Base-by-base conservation (phyloP, 2,329 filamentous ascomycete species). In the Pseudogymnoascus sp. region DNA sequence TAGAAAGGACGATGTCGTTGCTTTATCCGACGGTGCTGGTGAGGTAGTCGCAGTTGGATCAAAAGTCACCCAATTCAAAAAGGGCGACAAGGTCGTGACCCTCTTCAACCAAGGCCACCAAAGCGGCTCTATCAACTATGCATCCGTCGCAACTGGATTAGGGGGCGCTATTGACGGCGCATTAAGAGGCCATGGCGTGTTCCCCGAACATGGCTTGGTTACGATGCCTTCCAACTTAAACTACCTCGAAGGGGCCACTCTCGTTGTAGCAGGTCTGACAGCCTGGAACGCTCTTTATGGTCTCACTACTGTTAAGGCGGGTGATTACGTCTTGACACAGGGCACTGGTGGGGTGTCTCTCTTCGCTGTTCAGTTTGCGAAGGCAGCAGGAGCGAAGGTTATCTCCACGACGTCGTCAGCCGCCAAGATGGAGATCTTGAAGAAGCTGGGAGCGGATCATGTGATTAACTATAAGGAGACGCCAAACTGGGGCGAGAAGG, bases 201-300 rank as follows among this genome's bases (percentile, higher is more conserved):
- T 82, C 67, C 75, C 77, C 4, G 78, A 78, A 70, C 73, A 88
- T 53, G 85, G 84, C 0, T 79, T 90, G 2, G 85, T 90, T 7
- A 71, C 74, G 40, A 79, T 83, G 69, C 87, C 88, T 0, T 67
- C 71, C 3, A 78, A 77, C 14, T 70, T 85, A 4, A 77, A 67
- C 62, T 78, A 75, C 44, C 64, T 75, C 1, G 80, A 84, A 65
- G 79, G 76, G 1, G 75, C 77, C 25, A 84, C 80, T 0, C 73
- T 84, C 0, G 70, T 77, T 2, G 84, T 81, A 65, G 82, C 82
- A 0, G 81, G 76, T 1, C 64, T 84, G 10, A 84, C 82, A 0
- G 80, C 81, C 1, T 85, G 82, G 83, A 85, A 85, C 66, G 80
- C 80, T 5, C 71, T 85, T 3, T 84, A 80, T 60, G 82, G 82